Evolutionary conservation across 176 grass and related monocot genomes (phyloP), one percentile per base, ranked within the genome.

Genomic region (Phoenix roebelenii): DNA sequence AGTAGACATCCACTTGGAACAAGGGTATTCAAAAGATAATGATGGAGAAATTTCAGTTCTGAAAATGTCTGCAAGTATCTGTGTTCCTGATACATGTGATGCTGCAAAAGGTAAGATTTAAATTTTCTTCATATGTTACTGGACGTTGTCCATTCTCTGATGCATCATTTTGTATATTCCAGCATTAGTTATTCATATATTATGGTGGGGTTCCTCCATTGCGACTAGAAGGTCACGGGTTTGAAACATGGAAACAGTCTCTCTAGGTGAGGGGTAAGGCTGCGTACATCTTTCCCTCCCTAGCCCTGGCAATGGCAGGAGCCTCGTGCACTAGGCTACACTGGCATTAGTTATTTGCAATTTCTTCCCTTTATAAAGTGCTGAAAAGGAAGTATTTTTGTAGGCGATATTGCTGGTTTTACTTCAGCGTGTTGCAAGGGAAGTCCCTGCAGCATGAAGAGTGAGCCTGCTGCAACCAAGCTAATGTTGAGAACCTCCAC

Each of bases 341-440:
- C 28, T 3, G 3, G 44, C 24, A 30, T 61, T 39, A 50, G 15
- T 53, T 52, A 52, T 7, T 4, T 16, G n/a, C 16, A 22, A 26
- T 52, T 29, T 66, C 15, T 53, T 18, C 18, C 14, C 50, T 25
- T 28, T 5, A 28, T 66, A 18, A 3, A 54, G 51, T 30, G 15
- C 5, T 55, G 26, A 66, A 78, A 71, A 17, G 12, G 3, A 56
- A 55, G 54, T 7, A 20, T 53, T 65, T 58, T 25, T 50, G 5
- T 77, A 51, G 60, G 48, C 71, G 57, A 56, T 56, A 23, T 49
- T 55, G 53, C 18, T 67, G 67, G 24, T 57, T 70, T 80, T 79
- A 5, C 23, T 53, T 66, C 49, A 54, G 23, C 5, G 3, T 28
- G 23, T 54, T 80, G 70, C 57, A 63, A 90, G 77, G 70, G 26